Conservation (phyloP, 2,329 filamentous ascomycete species). For the Epichloe coenophiala region DNA sequence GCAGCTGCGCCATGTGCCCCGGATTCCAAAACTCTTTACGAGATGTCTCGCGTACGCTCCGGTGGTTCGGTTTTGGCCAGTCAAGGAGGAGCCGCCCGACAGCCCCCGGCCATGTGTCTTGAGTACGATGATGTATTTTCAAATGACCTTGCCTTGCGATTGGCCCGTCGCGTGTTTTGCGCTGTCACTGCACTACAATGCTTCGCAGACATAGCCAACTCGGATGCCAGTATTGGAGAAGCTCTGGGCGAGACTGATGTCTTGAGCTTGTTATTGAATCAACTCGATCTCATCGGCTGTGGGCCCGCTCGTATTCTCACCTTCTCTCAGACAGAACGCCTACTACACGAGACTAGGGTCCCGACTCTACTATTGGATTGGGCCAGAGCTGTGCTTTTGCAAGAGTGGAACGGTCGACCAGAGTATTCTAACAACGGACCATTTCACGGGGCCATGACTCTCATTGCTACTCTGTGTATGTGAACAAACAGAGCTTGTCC, state of each 20-base stretch:
- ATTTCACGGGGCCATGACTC: slow-evolving; percentile 63
- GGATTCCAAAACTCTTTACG: slow-evolving; percentile 35
- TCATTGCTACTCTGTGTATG: slow-evolving; percentile 62
- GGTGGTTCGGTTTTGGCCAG: slow-evolving; percentile 36
- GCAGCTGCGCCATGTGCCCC: slow-evolving; percentile 40
- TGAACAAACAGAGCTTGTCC: slow-evolving; percentile 8
- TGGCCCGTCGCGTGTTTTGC: slow-evolving; percentile 44
- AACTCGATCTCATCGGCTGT: slow-evolving; percentile 38
- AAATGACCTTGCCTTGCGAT: slow-evolving; percentile 43
- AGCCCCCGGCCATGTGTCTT: slow-evolving; percentile 37
- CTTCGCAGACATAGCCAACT: slow-evolving; percentile 31
- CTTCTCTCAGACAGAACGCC: slow-evolving; percentile 37
- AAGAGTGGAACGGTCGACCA: slow-evolving; percentile 67
- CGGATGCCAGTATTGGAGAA: slow-evolving; percentile 22
- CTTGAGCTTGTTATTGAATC: slow-evolving; percentile 34
- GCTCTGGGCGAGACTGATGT: slow-evolving; percentile 25
- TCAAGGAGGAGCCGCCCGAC: slow-evolving; percentile 30
- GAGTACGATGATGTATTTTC: slow-evolving; percentile 51
- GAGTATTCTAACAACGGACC: slow-evolving; percentile 56
- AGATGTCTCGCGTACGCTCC: slow-evolving; percentile 47
- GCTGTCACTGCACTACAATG: slow-evolving; percentile 40
- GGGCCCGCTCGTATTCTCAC: slow-evolving; percentile 31
- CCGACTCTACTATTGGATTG: slow-evolving; percentile 52
- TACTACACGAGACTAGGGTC: slow-evolving; percentile 41
- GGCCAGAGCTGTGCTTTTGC: slow-evolving; percentile 60